Conservation (phyloP, 768 basidiomycete genomes). For the Butyriboletus loyo region DNA sequence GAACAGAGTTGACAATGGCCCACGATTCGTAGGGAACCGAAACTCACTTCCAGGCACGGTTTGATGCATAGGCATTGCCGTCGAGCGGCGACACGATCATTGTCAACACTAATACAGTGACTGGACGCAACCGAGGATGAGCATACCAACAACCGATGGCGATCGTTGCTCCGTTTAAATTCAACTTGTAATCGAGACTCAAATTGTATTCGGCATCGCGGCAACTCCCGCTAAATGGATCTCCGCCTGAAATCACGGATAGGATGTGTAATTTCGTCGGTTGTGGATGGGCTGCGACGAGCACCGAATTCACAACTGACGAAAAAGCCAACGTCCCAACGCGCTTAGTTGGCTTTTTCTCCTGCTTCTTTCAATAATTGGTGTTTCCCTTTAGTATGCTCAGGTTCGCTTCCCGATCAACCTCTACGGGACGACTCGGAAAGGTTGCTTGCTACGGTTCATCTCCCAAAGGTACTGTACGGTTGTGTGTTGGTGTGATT, state of each 20-base stretch:
- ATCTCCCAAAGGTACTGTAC: conserved; percentile 32
- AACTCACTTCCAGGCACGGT: neutral
- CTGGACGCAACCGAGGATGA: neutral
- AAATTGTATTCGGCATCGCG: conserved; percentile 1
- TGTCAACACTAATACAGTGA: neutral
- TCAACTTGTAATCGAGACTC: too few species aligned
- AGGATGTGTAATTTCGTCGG: conserved; percentile 19
- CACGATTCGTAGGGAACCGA: neutral
- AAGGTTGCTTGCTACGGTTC: conserved; percentile 48
- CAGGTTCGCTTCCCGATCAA: conserved; percentile 66
- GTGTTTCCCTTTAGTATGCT: conserved; percentile 46
- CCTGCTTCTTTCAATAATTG: conserved; percentile 11
- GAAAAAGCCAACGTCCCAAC: conserved; percentile 12
- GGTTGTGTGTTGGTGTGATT: neutral
- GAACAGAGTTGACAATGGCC: too few species aligned
- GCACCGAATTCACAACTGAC: conserved; percentile 26
- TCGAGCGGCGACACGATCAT: neutral
- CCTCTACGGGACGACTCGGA: conserved; percentile 68
- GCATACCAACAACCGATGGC: neutral
- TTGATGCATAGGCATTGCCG: neutral
- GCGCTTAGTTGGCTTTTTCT: conserved; percentile 22
- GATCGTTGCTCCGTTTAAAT: too few species aligned
- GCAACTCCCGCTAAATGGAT: conserved; percentile 10
- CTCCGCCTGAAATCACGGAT: conserved; percentile 22
- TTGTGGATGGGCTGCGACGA: conserved; percentile 46